Conservation (phyloP, 805 yeast species). For the Kluyveromyces nonfermentans region DNA sequence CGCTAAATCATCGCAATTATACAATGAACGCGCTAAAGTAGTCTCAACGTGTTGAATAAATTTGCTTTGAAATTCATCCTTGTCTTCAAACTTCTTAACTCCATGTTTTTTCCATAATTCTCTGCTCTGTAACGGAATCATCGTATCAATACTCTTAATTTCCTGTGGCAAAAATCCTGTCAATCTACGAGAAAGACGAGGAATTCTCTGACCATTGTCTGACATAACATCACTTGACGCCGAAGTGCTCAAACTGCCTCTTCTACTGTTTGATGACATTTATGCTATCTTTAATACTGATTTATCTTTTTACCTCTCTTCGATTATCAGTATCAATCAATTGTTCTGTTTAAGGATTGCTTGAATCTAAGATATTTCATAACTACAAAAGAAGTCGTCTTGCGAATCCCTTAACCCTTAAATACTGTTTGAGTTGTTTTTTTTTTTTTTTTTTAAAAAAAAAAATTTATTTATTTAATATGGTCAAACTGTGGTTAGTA, state of each 20-base stretch:
- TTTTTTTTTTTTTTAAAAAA: too few species aligned
- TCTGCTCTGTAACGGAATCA: constrained; percentile 71
- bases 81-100: constrained; percentile 39
- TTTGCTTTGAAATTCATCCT: constrained; percentile 51
- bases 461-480: too few species aligned
- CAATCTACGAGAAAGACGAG: constrained; percentile 57
- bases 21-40: constrained; percentile 80
- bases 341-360: background rate
- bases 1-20: constrained; percentile 85
- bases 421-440: background rate
- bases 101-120: constrained; percentile 68
- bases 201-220: constrained; percentile 25
- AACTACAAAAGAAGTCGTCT: background rate
- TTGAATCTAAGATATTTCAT: too few species aligned
- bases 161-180: constrained; percentile 91
- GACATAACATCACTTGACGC: constrained; percentile 23
- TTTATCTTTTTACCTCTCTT: too few species aligned
- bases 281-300: background rate
- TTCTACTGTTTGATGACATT: constrained; percentile 11
- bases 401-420: background rate
- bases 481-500: background rate
- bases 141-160: constrained; percentile 70
- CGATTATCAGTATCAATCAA: too few species aligned
- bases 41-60: constrained; percentile 87
- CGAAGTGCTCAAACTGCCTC: constrained; percentile 11